Evolutionary conservation across 2,329 filamentous ascomycete genomes (phyloP).

Genomic region (Sarocladiaceae sp.): DNA sequence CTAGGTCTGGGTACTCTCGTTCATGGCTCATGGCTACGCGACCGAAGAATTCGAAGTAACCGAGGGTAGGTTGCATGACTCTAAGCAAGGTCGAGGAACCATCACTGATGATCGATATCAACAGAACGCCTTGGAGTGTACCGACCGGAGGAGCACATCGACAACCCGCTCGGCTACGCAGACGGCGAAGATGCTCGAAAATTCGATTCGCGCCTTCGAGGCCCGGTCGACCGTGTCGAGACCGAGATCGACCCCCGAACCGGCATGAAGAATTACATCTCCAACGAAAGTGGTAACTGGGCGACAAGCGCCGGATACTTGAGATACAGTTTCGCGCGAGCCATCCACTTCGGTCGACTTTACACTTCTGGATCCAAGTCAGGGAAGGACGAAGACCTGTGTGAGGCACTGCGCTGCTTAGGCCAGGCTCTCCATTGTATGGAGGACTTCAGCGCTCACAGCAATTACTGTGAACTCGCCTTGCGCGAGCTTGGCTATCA

Average conservation of each 20-base stretch:
- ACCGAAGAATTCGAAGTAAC: constrained; percentile 84
- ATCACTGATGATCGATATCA: background rate
- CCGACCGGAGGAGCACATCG: constrained; percentile 69
- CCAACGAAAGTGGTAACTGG: constrained; percentile 83
- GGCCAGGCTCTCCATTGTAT: constrained; percentile 74
- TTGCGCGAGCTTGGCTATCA: constrained; percentile 75
- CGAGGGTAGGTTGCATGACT: background rate
- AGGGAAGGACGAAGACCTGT: constrained; percentile 74
- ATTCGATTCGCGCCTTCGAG: constrained; percentile 76
- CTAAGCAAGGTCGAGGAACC: background rate
- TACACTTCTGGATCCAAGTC: constrained; percentile 63
- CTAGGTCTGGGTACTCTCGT: constrained; percentile 77
- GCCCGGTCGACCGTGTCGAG: constrained; percentile 68
- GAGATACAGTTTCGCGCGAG: constrained; percentile 67
- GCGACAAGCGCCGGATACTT: constrained; percentile 87
- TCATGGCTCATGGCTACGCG: constrained; percentile 80
- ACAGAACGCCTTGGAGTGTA: constrained; percentile 76
- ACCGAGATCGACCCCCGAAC: constrained; percentile 70
- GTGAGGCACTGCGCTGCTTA: constrained; percentile 71
- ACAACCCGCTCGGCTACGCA: constrained; percentile 81
- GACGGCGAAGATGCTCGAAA: constrained; percentile 81
- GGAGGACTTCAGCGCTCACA: constrained; percentile 77
- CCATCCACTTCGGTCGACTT: constrained; percentile 72
- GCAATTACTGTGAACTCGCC: constrained; percentile 77
- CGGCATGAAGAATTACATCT: constrained; percentile 99